Evolutionary conservation across 2,329 filamentous ascomycete species (phyloP), one percentile per base, ranked within the genome.

Genomic region (Thermoascus crustaceus): DNA sequence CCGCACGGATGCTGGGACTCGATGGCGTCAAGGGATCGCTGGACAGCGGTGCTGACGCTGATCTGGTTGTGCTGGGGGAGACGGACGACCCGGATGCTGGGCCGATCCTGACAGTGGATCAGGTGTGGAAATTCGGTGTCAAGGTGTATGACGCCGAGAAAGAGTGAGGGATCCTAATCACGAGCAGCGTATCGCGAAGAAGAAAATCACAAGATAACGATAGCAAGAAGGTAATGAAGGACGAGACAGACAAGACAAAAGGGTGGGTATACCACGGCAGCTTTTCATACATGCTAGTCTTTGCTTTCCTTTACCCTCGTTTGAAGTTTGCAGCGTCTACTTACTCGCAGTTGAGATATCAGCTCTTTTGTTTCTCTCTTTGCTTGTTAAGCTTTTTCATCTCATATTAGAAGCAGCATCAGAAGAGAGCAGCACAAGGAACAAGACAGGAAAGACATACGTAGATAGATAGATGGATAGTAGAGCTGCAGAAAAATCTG

Each of bases 91-190:
- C 50, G 7, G 51, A 52, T 31, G 46, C 52, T 13, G 57, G 57
- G 10, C 39, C 49, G 6, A 57, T 47, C 7, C 40, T 66, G 48
- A 57, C 49, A 2, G 54, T 66, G 13, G 55, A 63, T 35, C 61
- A 66, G 46, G 62, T 66, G 23, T 66, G 62, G 62, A 66, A 66
- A 44, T 52, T 58, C 19, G 62, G 62, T 3, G 50, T 54, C 3
- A 61, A 59, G 48, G 60, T 64, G 30, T 54, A 55, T 43, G 61
- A 65, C 46, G 35, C 39, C 8, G 54, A 49, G 10, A 60, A 60
- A 46, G 49, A 37, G 14, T 42, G 29, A 35, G n/a, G n/a, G n/a
- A n/a, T n/a, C n/a, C n/a, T n/a, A n/a, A n/a, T n/a, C n/a, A n/a
- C n/a, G n/a, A n/a, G n/a, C n/a, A n/a, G n/a, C n/a, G n/a, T n/a